Evolutionary conservation across 2,329 filamentous ascomycete genomes (phyloP), one percentile per base, ranked within the genome.

Genomic region (Acephala macrosclerotiorum): DNA sequence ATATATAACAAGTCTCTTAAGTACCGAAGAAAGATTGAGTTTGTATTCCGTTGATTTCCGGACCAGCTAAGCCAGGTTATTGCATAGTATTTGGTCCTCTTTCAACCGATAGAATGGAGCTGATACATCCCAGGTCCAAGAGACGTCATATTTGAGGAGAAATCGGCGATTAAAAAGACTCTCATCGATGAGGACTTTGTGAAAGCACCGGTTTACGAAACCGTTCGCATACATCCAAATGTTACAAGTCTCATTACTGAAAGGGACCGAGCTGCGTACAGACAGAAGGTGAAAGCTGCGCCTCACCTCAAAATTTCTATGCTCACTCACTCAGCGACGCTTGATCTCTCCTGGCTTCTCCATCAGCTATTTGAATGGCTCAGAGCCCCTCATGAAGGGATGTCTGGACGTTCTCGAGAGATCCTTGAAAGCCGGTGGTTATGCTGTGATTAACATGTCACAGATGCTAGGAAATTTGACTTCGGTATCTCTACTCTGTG

Each of bases 261-360:
- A 35, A 66, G 33, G 7, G 62, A 71, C 42, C 66, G 66, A 22
- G 51, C 47, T 20, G 40, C 20, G 11, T 68, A 71, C 47, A 71
- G 64, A 26, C 56, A 65, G 36, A 71, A 68, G 60, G 69, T 69
- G 8, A 20, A 22, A 26, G 55, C 11, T 20, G 40, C 20, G 8
- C 33, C 16, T 25, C 26, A 6, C 25, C 12, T 14, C 18, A 42
- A n/a, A 42, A 16, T n/a, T 51, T 11, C 20, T n/a, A 55, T 33
- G 16, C 53, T 22, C 3, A 6, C 7, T 18, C n/a, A 40, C 14
- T 20, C 29, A 71, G 69, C 60, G 69, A 53, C 61, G 69, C n/a
- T 61, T 68, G 8, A 35, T 71, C 6, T 69, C 69, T 2, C 64
- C 64, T 22, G 69, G 65, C 12, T 71, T 71, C 25, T 68, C 69